Conservation (phyloP, 768 basidiomycete species). For the Termitomyces heimii region DNA sequence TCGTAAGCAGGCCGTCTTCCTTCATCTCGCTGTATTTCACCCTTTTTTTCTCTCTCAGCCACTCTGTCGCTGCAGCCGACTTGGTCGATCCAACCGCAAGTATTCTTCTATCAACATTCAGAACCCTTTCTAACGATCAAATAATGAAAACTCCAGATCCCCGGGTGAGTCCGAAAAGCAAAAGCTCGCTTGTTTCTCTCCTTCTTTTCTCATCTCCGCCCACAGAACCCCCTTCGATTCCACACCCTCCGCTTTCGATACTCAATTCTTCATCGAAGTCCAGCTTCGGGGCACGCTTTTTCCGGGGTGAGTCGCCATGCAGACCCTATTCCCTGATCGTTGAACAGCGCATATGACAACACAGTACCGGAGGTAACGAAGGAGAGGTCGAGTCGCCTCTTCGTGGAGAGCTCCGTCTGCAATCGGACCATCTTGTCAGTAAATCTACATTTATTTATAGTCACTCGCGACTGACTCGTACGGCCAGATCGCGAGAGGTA, state of each 20-base stretch:
- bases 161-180: not conserved
- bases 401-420: not conserved
- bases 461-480: not conserved
- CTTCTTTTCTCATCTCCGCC: not conserved
- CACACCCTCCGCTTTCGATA: not conserved
- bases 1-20: not conserved
- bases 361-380: not conserved
- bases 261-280: not conserved
- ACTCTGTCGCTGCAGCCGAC: conserved; percentile 1
- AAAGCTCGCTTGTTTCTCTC: no score
- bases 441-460: not conserved
- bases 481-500: not conserved
- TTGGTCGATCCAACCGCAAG: not conserved
- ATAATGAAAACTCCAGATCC: not conserved
- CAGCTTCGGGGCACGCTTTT: not conserved
- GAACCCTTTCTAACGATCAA: not conserved
- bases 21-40: not conserved
- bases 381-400: not conserved
- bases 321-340: not conserved
- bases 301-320: not conserved
- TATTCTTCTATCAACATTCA: not conserved
- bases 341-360: not conserved
- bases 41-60: not conserved
- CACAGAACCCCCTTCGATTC: not conserved
- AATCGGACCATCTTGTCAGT: not conserved